A percentile compares a stretch with the other conserved stretches of the same genome.
phyloP scores from a whole-genome alignment of 2,329 filamentous ascomycete species.

The Sclerotinia minor region DNA sequence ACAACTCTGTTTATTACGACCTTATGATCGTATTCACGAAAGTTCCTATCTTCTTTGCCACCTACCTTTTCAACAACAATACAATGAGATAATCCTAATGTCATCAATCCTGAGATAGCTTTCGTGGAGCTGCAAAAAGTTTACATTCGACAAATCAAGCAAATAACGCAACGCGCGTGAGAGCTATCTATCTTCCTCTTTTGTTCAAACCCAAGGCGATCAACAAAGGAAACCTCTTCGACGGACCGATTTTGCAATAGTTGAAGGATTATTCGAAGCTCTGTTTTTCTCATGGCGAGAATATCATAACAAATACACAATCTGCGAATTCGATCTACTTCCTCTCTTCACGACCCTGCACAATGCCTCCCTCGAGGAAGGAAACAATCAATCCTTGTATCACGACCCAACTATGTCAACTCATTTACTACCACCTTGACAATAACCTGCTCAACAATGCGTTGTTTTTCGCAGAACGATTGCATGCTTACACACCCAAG shows the following conservation, averaged over 20 bases:
- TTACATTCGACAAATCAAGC: slow-evolving; percentile 22
- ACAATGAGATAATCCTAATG: slow-evolving; percentile 21
- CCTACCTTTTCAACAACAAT: slow-evolving; percentile 1
- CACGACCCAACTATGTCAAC: slow-evolving; percentile 51
- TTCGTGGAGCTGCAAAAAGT: slow-evolving; percentile 10
- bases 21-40: slow-evolving; percentile 7
- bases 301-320: slow-evolving; percentile 33
- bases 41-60: slow-evolving; percentile 10
- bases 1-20: slow-evolving; percentile 12
- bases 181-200: slow-evolving; percentile 15
- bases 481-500: slow-evolving; percentile 79
- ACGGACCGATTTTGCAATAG: not conserved
- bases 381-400: slow-evolving; percentile 35
- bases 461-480: slow-evolving; percentile 86
- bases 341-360: slow-evolving; percentile 28
- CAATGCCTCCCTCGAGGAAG: slow-evolving; percentile 36
- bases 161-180: slow-evolving; percentile 24
- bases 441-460: slow-evolving; percentile 88
- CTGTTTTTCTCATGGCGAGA: slow-evolving; percentile 39
- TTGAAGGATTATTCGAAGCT: not conserved
- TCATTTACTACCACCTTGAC: slow-evolving; percentile 74
- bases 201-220: not conserved
- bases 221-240: slow-evolving; percentile 4
- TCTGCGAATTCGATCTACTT: slow-evolving; percentile 28
- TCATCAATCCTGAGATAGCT: slow-evolving; percentile 12